Base-by-base conservation (phyloP, 257 asterid species). In the Ligustrum vulgare region DNA sequence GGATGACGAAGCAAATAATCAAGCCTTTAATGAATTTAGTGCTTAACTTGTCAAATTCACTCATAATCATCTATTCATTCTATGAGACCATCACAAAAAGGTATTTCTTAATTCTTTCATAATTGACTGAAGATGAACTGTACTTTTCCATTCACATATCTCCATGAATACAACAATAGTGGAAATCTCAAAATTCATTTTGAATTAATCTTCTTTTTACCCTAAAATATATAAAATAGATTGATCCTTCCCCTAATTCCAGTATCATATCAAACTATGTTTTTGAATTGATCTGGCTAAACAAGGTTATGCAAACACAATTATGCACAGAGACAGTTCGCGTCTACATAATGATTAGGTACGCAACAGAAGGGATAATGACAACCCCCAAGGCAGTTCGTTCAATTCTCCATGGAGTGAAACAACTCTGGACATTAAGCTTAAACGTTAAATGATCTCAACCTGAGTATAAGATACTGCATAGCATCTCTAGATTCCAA, bases 391-490 rank as follows among this genome's bases (percentile, higher is more conserved):
- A 11, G 51, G 51, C 60, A 7, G 35, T 5, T 31, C 10, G 10
- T 20, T 13, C 54, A 13, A 25, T 36, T 11, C 13, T 70, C 56
- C 71, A 13, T 18, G 43, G 67, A 41, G 65, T 43, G 69, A 23
- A 54, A 51, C 3, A 23, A 3, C 37, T 36, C 12, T 22, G 51
- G 36, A 22, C 20, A 5, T 47, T 23, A 49, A 15, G 62, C 33
- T 18, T 51, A 45, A 63, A 70, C 39, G 41, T 31, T 35, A 71
- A 25, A 49, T 32, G 37, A 45, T 60, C 43, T 8, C n/a, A 45
- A 31, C 10, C 54, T 71, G 25, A 47, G 43, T 31, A 72, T 47
- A 32, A 65, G 47, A 37, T 73, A 69, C 75, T 36, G 37, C 43
- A 60, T 36, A 70, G 23, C 34, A 63, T 15, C 72, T 64, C 54